Base-by-base conservation (phyloP, 345 rosid species). In the Kernera saxatilis region DNA sequence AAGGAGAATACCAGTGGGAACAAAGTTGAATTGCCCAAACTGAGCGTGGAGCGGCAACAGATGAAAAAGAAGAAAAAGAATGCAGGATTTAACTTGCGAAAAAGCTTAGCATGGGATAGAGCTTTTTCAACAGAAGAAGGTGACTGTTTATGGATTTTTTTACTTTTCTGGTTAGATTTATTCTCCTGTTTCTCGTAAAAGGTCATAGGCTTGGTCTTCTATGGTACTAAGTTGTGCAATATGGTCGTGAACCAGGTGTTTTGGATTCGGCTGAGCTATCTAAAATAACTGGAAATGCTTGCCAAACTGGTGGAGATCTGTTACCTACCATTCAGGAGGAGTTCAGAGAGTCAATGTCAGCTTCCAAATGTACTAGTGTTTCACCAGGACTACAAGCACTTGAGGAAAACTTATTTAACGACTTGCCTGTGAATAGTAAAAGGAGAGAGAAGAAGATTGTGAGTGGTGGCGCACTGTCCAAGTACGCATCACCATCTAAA, bases 121-220 rank as follows among this genome's bases (percentile, higher is more conserved):
- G 97, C 97, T 55, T 91, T 93, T 70, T 85, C 86, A 51, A 91
- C 96, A 3, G 99, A 91, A 72, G 97, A 86, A 87, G 99, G 99
- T 93, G 32, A 50, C 11, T 33, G 32, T 48, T 6, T 41, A 25
- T 5, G 8, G 45, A 61, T 11, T 62, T 27, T 1, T 45, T 54
- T 39, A 33, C 39, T 37, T 36, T 40, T 54, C 15, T 36, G 17
- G 36, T 48, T 71, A 17, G 21, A 22, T 44, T 57, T 70, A 19
- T n/a, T 68, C 25, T 63, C 36, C 44, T 61, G 13, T 56, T 30
- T 40, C 15, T 32, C 4, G 3, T 25, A 35, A 52, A 22, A 56
- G 9, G 55, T 69, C 41, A 23, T 45, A 11, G 23, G 43, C 15
- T 66, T 49, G 45, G 44, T 73, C n/a, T 67, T 73, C n/a, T 67